Percentiles rank a stretch among this genome's conserved stretches.
These are phyloP conservation scores for Coniochaeta sp. DNA, from an alignment of 2,329 filamentous ascomycete species.

Conservation along the genomic window DNA sequence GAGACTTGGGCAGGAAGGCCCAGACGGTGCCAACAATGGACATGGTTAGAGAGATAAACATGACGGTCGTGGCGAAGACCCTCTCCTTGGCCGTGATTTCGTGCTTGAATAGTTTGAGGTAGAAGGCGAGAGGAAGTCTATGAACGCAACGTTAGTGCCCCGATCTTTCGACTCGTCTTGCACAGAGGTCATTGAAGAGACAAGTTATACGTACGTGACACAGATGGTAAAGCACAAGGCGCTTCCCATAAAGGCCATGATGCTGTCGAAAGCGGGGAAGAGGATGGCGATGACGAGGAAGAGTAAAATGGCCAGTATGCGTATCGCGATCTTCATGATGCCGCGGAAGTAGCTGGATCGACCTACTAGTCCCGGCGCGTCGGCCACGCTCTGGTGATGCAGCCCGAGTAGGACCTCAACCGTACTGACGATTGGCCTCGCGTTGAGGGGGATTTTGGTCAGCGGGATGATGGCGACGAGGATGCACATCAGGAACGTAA, in stretches of 20 bases:
- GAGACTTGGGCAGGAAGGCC: slow-evolving; percentile 76
- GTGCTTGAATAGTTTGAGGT: slow-evolving; percentile 78
- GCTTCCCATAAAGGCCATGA: slow-evolving; percentile 86
- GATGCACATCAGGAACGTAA: slow-evolving; percentile 74
- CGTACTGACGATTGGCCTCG: slow-evolving; percentile 80
- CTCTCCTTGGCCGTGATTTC: slow-evolving; percentile 61
- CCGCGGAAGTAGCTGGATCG: slow-evolving; percentile 50
- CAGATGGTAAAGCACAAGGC: slow-evolving; percentile 92
- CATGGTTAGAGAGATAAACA: slow-evolving; percentile 61
- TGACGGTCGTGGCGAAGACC: slow-evolving; percentile 58
- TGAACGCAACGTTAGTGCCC: neutral
- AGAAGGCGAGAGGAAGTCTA: slow-evolving; percentile 73
- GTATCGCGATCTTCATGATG: slow-evolving; percentile 52
- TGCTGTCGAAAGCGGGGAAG: slow-evolving; percentile 75
- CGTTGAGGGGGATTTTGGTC: slow-evolving; percentile 89
- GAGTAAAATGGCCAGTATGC: slow-evolving; percentile 58
- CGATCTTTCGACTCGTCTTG: neutral
- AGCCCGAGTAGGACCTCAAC: slow-evolving; percentile 75
- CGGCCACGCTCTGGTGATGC: slow-evolving; percentile 40
- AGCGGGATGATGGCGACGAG: slow-evolving; percentile 90
- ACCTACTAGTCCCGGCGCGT: slow-evolving; percentile 40
- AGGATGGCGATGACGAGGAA: slow-evolving; percentile 67
- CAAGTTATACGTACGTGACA: slow-evolving; percentile 51
- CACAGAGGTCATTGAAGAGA: neutral
- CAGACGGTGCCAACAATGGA: slow-evolving; percentile 76